Base-by-base conservation (phyloP, 352 stramenopile genomes). In the Pythium dissotocum region DNA sequence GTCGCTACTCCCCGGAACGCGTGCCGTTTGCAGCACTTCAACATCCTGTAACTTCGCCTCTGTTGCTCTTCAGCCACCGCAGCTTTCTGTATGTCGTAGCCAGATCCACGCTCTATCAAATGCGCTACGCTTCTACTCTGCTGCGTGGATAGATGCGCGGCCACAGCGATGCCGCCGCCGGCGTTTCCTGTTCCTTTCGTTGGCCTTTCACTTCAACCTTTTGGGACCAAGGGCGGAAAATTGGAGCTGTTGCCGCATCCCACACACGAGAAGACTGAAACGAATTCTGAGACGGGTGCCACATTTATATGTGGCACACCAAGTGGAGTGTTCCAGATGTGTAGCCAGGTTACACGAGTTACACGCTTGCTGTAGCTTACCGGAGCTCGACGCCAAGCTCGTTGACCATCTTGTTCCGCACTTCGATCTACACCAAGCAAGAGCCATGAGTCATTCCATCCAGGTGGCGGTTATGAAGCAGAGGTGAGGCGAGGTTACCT, bases 331-430 rank as follows among this genome's bases (percentile, higher is more conserved):
- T n/a, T 51, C 35, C 16, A 30, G 21, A 55, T n/a, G 30, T 67
- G 49, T 55, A 60, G 35, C 51, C 38, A 67, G 53, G 16, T 61
- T 61, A 40, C 12, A 56, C 35, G 30, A 24, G 28, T 54, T 48
- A 36, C 12, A 42, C 14, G 9, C 32, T 35, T 32, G 13, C 18
- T 14, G 14, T 16, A 48, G 46, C 59, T 97, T 86, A 99, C 79
- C 96, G 83, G n/a, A 99, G 83, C 67, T 97, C 88, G 35, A 98
- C 88, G 30, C 76, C 78, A 10, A 99, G 79, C n/a, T 89, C 75
- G 36, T 77, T 69, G 30, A 87, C 83, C 65, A 95, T 78, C 65
- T 85, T 81, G 10, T 83, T 73, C 58, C 97, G 87, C 10, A 99
- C 83, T 38, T 83, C 58, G 44, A 79, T 59, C 82, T 90, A 40